Evolutionary conservation across 768 basidiomycete species (phyloP).

Genomic region (Lactarius pseudohatsudake): DNA sequence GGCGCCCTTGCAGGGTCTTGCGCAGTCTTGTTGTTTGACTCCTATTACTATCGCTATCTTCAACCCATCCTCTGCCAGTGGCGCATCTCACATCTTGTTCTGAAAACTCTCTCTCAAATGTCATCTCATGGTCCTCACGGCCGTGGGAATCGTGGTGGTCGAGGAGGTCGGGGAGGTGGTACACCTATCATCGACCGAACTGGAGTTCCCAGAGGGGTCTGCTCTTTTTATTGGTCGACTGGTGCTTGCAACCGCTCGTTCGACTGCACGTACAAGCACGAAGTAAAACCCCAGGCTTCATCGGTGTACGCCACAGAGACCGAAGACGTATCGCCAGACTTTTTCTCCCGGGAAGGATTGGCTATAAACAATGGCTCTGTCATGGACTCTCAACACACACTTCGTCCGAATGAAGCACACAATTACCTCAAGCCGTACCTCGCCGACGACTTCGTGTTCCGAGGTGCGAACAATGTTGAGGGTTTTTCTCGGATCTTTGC

Average conservation of each 20-base stretch:
- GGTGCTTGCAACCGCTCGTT: conserved; percentile 34
- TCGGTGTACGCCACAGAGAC: not conserved
- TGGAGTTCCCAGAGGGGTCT: conserved; percentile 31
- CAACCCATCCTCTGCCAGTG: too few relatives aligned
- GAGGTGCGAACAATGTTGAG: conserved; percentile 30
- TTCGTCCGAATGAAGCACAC: conserved; percentile 33
- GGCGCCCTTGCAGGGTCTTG: too few relatives aligned
- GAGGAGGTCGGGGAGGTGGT: conserved; percentile 13
- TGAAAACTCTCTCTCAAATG: not conserved
- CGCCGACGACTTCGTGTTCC: conserved; percentile 32
- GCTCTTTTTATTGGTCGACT: conserved; percentile 34
- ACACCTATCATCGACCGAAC: conserved; percentile 9
- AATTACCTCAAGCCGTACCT: conserved; percentile 33
- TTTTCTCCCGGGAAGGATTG: conserved; percentile 31
- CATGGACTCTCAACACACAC: conserved; percentile 16
- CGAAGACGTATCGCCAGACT: conserved; percentile 27
- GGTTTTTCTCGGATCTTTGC: conserved; percentile 33
- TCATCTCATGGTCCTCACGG: not conserved
- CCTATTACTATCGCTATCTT: too few relatives aligned
- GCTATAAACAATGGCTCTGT: conserved; percentile 28
- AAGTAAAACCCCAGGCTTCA: conserved; percentile 19
- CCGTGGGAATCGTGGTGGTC: conserved; percentile 24
- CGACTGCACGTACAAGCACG: conserved; percentile 35
- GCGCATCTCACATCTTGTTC: not conserved
- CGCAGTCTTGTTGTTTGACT: too few relatives aligned